Conservation (phyloP, 2,329 filamentous ascomycete genomes). For the Oidium heveae region DNA sequence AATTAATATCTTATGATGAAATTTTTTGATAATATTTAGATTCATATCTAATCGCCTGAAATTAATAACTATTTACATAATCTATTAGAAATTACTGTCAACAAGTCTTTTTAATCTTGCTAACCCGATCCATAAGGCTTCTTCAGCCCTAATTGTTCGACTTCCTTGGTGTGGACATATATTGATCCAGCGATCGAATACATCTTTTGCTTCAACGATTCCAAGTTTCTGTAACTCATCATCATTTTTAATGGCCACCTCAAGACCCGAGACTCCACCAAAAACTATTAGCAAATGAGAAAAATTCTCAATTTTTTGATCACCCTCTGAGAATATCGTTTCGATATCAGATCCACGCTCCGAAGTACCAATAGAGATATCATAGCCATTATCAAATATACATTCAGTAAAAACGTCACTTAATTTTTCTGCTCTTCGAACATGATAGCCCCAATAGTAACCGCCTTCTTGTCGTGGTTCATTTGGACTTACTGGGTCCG, state of each 20-base stretch:
- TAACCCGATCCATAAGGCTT: slow-evolving; percentile 56
- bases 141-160: slow-evolving; percentile 60
- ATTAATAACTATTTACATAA: no score
- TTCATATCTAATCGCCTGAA: no score
- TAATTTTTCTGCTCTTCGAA: slow-evolving; percentile 39
- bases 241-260: slow-evolving; percentile 44
- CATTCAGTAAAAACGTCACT: slow-evolving; percentile 56
- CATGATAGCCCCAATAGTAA: slow-evolving; percentile 68
- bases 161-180: slow-evolving; percentile 59
- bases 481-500: slow-evolving; percentile 39
- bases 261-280: slow-evolving; percentile 56
- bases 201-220: slow-evolving; percentile 35
- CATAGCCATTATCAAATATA: slow-evolving; percentile 52
- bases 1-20: no score
- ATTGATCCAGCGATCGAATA: slow-evolving; percentile 73
- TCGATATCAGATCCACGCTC: slow-evolving; percentile 33
- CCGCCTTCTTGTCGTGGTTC: slow-evolving; percentile 48
- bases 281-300: slow-evolving; percentile 57
- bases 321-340: slow-evolving; percentile 9
- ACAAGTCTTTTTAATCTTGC: slow-evolving; percentile 35
- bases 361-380: slow-evolving; percentile 60
- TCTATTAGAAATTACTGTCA: neutral
- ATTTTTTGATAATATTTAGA: no score
- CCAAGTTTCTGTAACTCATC: slow-evolving; percentile 26
- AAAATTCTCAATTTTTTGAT: slow-evolving; percentile 20